These are phyloP conservation scores for Aspergillus piperis DNA, from an alignment of 2,329 filamentous ascomycete species.

Conservation along the genomic window DNA sequence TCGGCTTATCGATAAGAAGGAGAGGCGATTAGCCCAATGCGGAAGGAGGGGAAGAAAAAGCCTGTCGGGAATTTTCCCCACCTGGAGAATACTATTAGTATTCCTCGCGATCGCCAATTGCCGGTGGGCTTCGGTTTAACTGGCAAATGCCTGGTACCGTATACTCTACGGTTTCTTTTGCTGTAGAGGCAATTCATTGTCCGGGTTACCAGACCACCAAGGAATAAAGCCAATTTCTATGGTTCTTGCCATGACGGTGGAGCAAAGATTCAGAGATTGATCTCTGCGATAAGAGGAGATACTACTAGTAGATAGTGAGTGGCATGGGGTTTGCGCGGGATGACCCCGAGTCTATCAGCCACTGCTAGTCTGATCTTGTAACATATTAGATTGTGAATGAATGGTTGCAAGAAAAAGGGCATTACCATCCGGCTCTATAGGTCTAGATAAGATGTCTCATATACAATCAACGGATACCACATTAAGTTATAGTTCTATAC, in stretches of 20 bases:
- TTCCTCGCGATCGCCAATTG: neutral
- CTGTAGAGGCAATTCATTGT: too few species aligned
- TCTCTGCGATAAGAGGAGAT: neutral
- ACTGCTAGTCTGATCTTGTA: too few species aligned
- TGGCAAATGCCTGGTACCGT: neutral
- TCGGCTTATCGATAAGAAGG: conserved; percentile 31
- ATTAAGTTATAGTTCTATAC: too few species aligned
- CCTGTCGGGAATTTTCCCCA: neutral
- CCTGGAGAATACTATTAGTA: neutral
- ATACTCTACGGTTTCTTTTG: too few species aligned
- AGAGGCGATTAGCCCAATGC: conserved; percentile 14
- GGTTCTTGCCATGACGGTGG: neutral
- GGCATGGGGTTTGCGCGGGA: too few species aligned
- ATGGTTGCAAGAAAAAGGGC: too few species aligned
- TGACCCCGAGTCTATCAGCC: too few species aligned
- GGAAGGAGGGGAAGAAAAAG: conserved; percentile 1
- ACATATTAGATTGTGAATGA: too few species aligned
- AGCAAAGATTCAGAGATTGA: neutral
- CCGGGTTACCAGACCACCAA: neutral
- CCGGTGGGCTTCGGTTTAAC: neutral
- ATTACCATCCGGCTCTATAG: too few species aligned
- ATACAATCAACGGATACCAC: neutral
- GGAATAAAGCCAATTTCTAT: neutral
- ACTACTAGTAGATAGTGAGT: neutral
- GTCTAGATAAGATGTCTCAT: neutral